Evolutionary conservation across 2,329 filamentous ascomycete genomes (phyloP).

Genomic region (Aspergillus sp.): DNA sequence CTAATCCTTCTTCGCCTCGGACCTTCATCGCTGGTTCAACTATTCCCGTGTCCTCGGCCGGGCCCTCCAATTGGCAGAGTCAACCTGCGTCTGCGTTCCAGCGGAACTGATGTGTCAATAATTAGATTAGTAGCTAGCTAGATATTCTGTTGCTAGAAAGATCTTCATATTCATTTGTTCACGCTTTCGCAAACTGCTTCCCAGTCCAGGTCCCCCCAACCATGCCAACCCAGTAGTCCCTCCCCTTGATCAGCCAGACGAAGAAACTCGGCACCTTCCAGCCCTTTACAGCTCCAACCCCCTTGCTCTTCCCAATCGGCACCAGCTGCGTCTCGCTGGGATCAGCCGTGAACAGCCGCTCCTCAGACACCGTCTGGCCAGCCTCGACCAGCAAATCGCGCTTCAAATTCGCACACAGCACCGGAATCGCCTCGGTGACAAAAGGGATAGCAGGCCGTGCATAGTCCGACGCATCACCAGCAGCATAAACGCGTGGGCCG

Average conservation of each 20-base stretch:
- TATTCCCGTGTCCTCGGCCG: no score
- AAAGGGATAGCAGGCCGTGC: slow-evolving; percentile 46
- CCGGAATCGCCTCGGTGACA: slow-evolving; percentile 43
- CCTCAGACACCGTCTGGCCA: slow-evolving; percentile 21
- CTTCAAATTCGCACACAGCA: slow-evolving; percentile 51
- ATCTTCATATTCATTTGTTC: no score
- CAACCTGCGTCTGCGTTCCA: no score
- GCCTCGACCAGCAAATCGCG: slow-evolving; percentile 44
- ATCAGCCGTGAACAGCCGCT: slow-evolving; percentile 45
- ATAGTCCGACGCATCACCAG: slow-evolving; percentile 47
- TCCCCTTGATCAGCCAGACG: slow-evolving; percentile 52
- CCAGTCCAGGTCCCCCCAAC: slow-evolving; percentile 51
- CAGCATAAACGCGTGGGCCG: slow-evolving; percentile 45
- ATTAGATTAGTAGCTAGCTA: no score
- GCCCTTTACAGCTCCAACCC: slow-evolving; percentile 48
- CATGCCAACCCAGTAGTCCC: slow-evolving; percentile 55
- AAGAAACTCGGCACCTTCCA: slow-evolving; percentile 45
- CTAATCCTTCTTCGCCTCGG: no score
- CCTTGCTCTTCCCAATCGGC: slow-evolving; percentile 47
- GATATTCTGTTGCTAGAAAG: no score
- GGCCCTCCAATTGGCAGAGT: no score
- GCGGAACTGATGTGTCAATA: no score
- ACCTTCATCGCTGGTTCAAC: no score
- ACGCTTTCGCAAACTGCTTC: slow-evolving; percentile 50
- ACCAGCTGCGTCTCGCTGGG: slow-evolving; percentile 49